phyloP scores from a whole-genome alignment of 148 eudicot species.

The Nepenthes mirabilis region DNA sequence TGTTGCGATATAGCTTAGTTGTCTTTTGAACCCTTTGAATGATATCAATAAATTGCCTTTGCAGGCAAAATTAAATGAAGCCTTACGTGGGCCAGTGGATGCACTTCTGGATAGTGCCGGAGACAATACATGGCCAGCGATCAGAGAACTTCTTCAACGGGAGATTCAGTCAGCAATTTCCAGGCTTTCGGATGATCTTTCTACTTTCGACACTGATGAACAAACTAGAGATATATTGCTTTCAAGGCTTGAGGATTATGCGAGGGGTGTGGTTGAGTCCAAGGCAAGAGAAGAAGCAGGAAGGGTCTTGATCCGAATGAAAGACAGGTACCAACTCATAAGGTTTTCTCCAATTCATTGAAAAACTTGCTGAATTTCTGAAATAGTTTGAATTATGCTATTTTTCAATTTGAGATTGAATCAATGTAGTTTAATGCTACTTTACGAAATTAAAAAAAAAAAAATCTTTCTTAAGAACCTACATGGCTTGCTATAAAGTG shows the following conservation, averaged over 20 bases:
- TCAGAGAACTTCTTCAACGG: conserved; percentile 65
- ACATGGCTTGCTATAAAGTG: too few relatives aligned
- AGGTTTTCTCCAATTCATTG: too few relatives aligned
- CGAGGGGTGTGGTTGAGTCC: conserved; percentile 69
- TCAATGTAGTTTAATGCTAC: too few relatives aligned
- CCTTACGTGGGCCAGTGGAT: conserved; percentile 80
- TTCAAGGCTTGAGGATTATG: conserved; percentile 44
- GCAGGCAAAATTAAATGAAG: conserved; percentile 72
- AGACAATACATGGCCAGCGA: conserved; percentile 90
- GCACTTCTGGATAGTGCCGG: conserved; percentile 88
- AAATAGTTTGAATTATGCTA: too few relatives aligned
- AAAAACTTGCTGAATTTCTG: too few relatives aligned
- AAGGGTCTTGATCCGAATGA: conserved; percentile 81
- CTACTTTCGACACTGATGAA: conserved; percentile 78
- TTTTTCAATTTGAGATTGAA: too few relatives aligned
- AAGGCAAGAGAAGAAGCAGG: conserved; percentile 94
- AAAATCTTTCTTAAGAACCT: too few relatives aligned
- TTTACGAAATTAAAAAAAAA: too few relatives aligned
- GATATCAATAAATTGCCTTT: conserved; percentile 6
- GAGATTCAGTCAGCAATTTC: conserved; percentile 72
- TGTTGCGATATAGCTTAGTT: too few relatives aligned
- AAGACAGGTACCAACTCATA: conserved; percentile 48
- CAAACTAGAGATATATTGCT: conserved; percentile 51
- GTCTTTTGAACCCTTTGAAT: not conserved
- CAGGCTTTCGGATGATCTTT: conserved; percentile 59